Evolutionary conservation across 495 filamentous ascomycete genomes (phyloP).

Genomic region (Aspergillus sclerotiicarbonarius): DNA sequence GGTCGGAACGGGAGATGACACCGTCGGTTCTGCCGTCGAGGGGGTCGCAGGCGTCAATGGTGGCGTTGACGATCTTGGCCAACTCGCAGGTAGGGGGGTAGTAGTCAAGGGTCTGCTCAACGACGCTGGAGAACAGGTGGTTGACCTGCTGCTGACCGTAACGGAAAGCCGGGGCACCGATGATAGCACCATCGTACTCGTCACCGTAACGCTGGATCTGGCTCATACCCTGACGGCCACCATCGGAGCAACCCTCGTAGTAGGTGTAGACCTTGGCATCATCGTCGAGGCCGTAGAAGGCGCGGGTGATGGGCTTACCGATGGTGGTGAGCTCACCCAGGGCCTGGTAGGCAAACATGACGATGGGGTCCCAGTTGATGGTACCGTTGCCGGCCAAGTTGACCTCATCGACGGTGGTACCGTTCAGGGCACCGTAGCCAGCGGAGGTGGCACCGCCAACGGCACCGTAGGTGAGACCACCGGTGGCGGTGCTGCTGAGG

Average conservation of each 20-base stretch:
- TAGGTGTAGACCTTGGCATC: constrained; percentile 36
- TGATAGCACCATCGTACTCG: constrained; percentile 49
- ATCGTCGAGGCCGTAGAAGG: constrained; percentile 31
- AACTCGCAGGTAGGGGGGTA: constrained; percentile 53
- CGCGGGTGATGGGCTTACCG: constrained; percentile 32
- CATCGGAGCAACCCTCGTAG: constrained; percentile 40
- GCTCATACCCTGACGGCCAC: constrained; percentile 41
- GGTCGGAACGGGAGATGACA: constrained; percentile 50
- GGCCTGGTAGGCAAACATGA: constrained; percentile 46
- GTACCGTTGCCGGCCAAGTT: constrained; percentile 38
- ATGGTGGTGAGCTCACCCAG: constrained; percentile 37
- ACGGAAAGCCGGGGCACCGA: constrained; percentile 53
- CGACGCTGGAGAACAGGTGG: constrained; percentile 44
- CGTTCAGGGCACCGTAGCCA: constrained; percentile 36
- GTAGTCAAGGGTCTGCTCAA: constrained; percentile 48
- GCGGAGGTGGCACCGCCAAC: constrained; percentile 36
- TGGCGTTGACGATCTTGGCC: constrained; percentile 49
- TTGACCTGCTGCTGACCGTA: constrained; percentile 50
- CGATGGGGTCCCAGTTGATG: constrained; percentile 42
- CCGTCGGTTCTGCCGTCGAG: constrained; percentile 53
- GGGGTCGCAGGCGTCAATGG: constrained; percentile 50
- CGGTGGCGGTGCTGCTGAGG: constrained; percentile 25
- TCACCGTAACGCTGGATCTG: constrained; percentile 52
- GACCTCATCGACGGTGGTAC: constrained; percentile 34
- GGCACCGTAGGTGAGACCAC: constrained; percentile 40